These are phyloP conservation scores for Lachancea mirantina DNA, from an alignment of 805 yeast species.

Conservation along the genomic window DNA sequence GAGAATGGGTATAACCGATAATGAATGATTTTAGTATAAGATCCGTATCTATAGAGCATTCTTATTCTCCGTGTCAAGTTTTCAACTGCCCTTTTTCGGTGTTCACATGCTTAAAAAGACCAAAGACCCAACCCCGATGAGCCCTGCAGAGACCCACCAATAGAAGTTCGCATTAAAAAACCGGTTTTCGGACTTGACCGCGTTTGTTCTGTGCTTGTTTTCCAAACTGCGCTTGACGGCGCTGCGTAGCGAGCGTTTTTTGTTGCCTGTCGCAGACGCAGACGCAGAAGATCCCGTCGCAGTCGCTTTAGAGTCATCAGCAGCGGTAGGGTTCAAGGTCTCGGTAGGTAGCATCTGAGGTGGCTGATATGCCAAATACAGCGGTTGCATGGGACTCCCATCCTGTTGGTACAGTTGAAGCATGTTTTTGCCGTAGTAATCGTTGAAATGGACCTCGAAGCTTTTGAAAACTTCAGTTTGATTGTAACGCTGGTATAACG, in stretches of 20 bases:
- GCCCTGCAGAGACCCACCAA: slow-evolving; percentile 23
- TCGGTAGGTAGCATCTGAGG: slow-evolving; percentile 93
- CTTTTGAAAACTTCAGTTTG: slow-evolving; percentile 56
- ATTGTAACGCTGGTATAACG: slow-evolving; percentile 63
- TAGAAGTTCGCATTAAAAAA: slow-evolving; percentile 15
- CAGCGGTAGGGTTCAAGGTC: slow-evolving; percentile 79
- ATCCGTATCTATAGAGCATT: no score
- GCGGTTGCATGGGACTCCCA: slow-evolving; percentile 77
- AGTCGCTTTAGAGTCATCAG: slow-evolving; percentile 31
- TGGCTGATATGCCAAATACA: slow-evolving; percentile 87
- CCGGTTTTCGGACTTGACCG: slow-evolving; percentile 34
- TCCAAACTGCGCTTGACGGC: slow-evolving; percentile 68
- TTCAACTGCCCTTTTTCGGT: slow-evolving; percentile 2
- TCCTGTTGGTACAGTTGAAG: slow-evolving; percentile 69
- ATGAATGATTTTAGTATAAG: no score
- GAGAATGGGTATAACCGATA: no score
- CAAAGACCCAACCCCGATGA: slow-evolving; percentile 26
- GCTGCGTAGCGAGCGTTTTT: slow-evolving; percentile 33
- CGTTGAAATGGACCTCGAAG: slow-evolving; percentile 56
- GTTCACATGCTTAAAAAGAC: slow-evolving; percentile 19
- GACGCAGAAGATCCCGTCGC: slow-evolving; percentile 20
- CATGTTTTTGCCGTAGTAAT: slow-evolving; percentile 76
- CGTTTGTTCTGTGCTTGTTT: slow-evolving; percentile 73
- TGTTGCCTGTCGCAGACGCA: slow-evolving; percentile 28
- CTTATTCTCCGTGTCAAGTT: background rate